phyloP scores from a whole-genome alignment of 192 early-diverging fungal species.

The Coemansia sp. region DNA sequence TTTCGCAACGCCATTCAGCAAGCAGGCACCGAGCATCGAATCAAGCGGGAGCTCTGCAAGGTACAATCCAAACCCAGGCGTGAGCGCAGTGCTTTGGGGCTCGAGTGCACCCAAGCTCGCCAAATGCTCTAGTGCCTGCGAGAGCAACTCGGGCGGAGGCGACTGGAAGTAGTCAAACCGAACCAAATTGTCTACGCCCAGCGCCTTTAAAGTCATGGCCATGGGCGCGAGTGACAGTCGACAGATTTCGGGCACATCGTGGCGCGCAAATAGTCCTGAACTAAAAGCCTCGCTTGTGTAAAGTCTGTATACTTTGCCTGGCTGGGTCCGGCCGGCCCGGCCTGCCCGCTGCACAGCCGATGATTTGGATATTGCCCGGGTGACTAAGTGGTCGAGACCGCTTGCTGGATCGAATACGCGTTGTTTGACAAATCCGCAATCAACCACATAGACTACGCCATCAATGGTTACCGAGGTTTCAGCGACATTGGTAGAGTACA shows the following conservation, averaged over 20 bases:
- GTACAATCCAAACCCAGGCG: constrained; percentile 75
- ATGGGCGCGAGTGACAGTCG: constrained; percentile 81
- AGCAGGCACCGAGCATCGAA: constrained; percentile 77
- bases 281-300: constrained; percentile 85
- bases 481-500: constrained; percentile 95
- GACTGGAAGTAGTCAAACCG: constrained; percentile 96
- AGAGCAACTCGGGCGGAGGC: constrained; percentile 86
- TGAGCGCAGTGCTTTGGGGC: constrained; percentile 75
- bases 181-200: constrained; percentile 92
- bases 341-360: constrained; percentile 88
- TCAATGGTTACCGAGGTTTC: constrained; percentile 96
- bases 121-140: constrained; percentile 79
- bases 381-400: constrained; percentile 87
- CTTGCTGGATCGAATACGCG: constrained; percentile 85
- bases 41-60: constrained; percentile 96
- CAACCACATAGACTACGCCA: constrained; percentile 90
- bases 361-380: constrained; percentile 83
- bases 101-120: constrained; percentile 83
- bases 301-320: constrained; percentile 90
- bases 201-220: constrained; percentile 80
- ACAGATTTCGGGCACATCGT: constrained; percentile 90
- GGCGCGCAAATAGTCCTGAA: constrained; percentile 84
- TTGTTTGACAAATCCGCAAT: constrained; percentile 89
- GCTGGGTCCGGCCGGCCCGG: constrained; percentile 86
- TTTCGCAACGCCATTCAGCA: constrained; percentile 71